Conservation (phyloP, 176 grass and related monocot genomes). For the Carex parvula region DNA sequence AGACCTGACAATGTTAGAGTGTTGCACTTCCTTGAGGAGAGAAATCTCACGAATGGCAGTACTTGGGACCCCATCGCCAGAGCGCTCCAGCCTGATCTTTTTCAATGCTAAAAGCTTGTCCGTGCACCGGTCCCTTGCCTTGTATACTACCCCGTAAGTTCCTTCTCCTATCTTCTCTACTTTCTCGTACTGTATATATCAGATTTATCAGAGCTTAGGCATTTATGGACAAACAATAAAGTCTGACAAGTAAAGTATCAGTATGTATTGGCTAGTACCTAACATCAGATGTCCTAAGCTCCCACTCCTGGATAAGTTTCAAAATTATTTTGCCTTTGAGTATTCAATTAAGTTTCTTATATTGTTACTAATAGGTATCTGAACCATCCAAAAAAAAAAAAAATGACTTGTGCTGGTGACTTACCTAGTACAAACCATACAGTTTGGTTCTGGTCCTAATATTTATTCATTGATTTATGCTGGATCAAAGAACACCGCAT, state of each 20-base stretch:
- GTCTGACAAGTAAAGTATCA: not conserved
- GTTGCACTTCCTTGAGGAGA: constrained; percentile 83
- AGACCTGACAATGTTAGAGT: constrained; percentile 80
- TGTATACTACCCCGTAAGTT: constrained; percentile 85
- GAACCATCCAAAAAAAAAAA: not conserved
- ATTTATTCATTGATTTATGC: not conserved
- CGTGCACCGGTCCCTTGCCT: constrained; percentile 57
- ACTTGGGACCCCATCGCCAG: constrained; percentile 73
- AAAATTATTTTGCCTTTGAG: not conserved
- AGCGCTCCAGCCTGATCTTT: constrained; percentile 74
- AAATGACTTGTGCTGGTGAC: not conserved
- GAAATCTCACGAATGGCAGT: constrained; percentile 93
- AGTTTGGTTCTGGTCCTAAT: not conserved
- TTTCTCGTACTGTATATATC: constrained; percentile 62
- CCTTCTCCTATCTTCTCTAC: constrained; percentile 88
- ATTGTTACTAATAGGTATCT: not conserved
- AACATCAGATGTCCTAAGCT: not conserved
- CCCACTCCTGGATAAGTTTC: not conserved
- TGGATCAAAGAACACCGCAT: not conserved
- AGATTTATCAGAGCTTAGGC: not conserved
- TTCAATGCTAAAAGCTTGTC: constrained; percentile 72
- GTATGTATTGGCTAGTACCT: not conserved
- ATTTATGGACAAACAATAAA: not conserved
- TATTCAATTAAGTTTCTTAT: not conserved
- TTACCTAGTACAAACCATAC: not conserved